These are phyloP conservation scores for Beauveria asiatica DNA, from an alignment of 2,329 filamentous ascomycete genomes.

Conservation along the genomic window DNA sequence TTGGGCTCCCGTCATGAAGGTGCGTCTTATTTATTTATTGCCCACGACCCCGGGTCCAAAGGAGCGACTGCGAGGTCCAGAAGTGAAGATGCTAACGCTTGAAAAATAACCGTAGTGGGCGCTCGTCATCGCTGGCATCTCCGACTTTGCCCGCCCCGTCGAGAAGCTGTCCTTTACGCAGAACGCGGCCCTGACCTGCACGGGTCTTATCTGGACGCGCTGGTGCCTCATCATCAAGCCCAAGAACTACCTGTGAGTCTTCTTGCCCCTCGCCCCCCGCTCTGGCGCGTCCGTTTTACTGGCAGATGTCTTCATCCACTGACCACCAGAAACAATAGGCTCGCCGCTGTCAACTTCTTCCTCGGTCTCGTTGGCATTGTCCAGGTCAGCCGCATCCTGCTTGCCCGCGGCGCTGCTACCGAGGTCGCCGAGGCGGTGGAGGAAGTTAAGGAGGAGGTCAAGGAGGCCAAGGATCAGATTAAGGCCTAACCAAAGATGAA, in stretches of 20 bases:
- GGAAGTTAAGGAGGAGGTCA: slow-evolving; percentile 22
- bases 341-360: slow-evolving; percentile 97
- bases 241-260: slow-evolving; percentile 72
- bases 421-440: slow-evolving; percentile 32
- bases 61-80: not conserved
- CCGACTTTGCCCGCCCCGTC: slow-evolving; percentile 84
- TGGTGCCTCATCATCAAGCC: slow-evolving; percentile 98
- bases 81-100: slow-evolving; percentile 23
- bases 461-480: slow-evolving; percentile 18
- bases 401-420: slow-evolving; percentile 52
- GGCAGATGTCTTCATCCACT: not conserved
- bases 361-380: slow-evolving; percentile 78
- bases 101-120: slow-evolving; percentile 52
- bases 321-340: slow-evolving; percentile 35
- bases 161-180: slow-evolving; percentile 90
- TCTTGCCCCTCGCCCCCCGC: not conserved
- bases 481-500: not conserved
- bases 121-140: slow-evolving; percentile 83
- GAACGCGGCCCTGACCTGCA: slow-evolving; percentile 82
- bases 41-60: not conserved
- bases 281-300: too few relatives aligned
- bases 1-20: slow-evolving; percentile 91
- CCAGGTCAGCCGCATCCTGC: slow-evolving; percentile 69
- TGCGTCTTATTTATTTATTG: slow-evolving; percentile 10
- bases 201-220: slow-evolving; percentile 93